Evolutionary conservation across 768 basidiomycete genomes (phyloP), one percentile per base, ranked within the genome.

Genomic region (Amanita subjunquillea): DNA sequence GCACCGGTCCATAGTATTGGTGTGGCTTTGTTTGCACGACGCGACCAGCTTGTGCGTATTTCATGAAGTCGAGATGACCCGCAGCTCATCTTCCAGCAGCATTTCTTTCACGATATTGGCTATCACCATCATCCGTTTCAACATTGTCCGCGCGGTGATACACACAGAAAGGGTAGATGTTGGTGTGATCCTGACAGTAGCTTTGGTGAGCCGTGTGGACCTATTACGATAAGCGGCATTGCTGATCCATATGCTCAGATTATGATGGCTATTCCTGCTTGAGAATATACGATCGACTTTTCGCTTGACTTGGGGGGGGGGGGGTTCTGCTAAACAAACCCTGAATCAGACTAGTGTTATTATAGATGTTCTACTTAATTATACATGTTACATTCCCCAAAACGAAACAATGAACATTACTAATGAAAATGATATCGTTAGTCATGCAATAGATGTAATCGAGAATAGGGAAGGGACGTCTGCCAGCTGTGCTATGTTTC

Each of bases 81-180:
- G 38, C 51, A 25, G 48, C 10, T 27, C 48, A 42, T 52, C n/a
- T 37, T 30, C 22, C 4, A 20, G 17, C 41, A 76, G 70, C 90
- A 96, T 66, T 98, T 91, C 72, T 97, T 97, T 74, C 79, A 85
- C 56, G 92, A 97, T 62, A 90, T 98, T 48, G 95, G 82, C 2
- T 97, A 96, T 65, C 77, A 83, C 29, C 93, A 97, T 59, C 83
- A 90, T 59, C 91, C 92, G 8, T 96, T 97, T 80, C 89, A 92
- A 65, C 91, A 92, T 65, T 92, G 94, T 65, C 85, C 86, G 0
- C 79, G 82, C 66, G 84, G 82, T n/a, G 77, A 73, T 17, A 63
- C 77, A 4, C 91, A 93, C 68, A 71, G 72, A 47, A 75, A 74
- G 55, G 90, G 90, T 32, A 91, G 86, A 63, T 34, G 46, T 25